Base-by-base conservation (phyloP, 2,329 filamentous ascomycete genomes). In the Fusarium musae region DNA sequence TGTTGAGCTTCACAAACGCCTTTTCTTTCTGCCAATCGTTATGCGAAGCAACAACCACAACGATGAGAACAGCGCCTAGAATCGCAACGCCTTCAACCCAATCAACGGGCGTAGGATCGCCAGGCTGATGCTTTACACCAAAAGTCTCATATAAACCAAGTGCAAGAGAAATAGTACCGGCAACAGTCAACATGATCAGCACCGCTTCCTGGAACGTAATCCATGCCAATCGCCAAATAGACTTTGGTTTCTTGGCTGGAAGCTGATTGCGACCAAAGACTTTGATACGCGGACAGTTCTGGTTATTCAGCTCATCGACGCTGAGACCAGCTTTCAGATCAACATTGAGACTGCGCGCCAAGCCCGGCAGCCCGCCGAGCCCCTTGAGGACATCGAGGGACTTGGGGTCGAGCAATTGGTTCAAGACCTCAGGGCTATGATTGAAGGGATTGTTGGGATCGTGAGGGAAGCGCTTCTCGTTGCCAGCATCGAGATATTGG, bases 21-120 rank as follows among this genome's bases (percentile, higher is more conserved):
- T 70, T 69, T 47, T 69, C 66, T 1, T 69, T 69, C 17, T 69
- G 66, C 66, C 66, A 69, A 5, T 69, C 66, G 9, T 69, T 69
- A 36, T 70, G 66, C 4, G 66, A 69, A 5, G 66, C 66, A 40
- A 69, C 66, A 28, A 69, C 59, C 0, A 70, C 66, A 8, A 69
- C 66, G 5, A 69, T 69, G 5, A 61, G n/a, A 7, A 69, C 66
- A 11, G 66, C 66, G 13, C 59, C 46, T 10, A 69, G 66, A 39
- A 69, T 69, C 12, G 66, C 66, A 16, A 69, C 66, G 11, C 66
- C 66, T 4, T 69, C 66, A 2, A 69, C 66, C 66, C 66, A 69
- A 5, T 69, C 66, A 4, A 69, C 66, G 7, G 66, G 66, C 3
- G 66, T 69, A 30, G 66, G 66, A n/a, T 65, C 66, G 7, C 62